Evolutionary conservation across 1,139 yeast genomes (phyloP).

Genomic region (Hyphopichia burtonii): DNA sequence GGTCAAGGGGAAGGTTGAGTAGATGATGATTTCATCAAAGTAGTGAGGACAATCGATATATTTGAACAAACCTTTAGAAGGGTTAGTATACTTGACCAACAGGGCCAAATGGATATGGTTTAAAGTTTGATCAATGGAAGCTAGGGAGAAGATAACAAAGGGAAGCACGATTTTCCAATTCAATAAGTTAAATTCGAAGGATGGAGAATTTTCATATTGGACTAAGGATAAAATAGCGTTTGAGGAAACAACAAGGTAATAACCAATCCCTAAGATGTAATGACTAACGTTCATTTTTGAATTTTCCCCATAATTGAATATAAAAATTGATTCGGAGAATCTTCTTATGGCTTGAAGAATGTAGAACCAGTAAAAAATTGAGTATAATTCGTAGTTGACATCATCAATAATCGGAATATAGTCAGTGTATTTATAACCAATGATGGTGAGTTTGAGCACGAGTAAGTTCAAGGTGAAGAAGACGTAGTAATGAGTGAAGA

Average conservation of each 20-base stretch:
- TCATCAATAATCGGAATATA: slow-evolving; percentile 5
- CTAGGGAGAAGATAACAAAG: slow-evolving; percentile 32
- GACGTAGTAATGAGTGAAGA: slow-evolving; percentile 50
- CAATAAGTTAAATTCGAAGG: slow-evolving; percentile 7
- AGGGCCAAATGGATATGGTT: slow-evolving; percentile 62
- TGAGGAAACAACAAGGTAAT: slow-evolving; percentile 46
- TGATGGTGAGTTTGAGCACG: not conserved
- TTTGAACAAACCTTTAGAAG: slow-evolving; percentile 52
- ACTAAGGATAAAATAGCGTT: slow-evolving; percentile 13
- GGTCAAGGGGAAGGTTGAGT: slow-evolving; percentile 21
- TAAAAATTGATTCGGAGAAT: slow-evolving; percentile 53
- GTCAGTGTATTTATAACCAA: slow-evolving; percentile 6
- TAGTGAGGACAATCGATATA: slow-evolving; percentile 76
- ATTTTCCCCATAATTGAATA: slow-evolving; percentile 46
- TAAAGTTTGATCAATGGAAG: slow-evolving; percentile 54
- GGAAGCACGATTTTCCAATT: slow-evolving; percentile 13
- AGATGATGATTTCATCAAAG: slow-evolving; percentile 69
- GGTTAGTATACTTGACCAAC: slow-evolving; percentile 66
- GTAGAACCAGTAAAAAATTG: slow-evolving; percentile 15
- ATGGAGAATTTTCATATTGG: slow-evolving; percentile 12
- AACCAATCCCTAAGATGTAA: slow-evolving; percentile 69
- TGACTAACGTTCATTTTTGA: slow-evolving; percentile 75
- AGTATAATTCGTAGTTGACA: slow-evolving; percentile 14
- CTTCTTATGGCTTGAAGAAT: slow-evolving; percentile 66
- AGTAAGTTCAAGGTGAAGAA: slow-evolving; percentile 18